Base-by-base conservation (phyloP, 257 asterid species). In the Paraleonurus japonicus region DNA sequence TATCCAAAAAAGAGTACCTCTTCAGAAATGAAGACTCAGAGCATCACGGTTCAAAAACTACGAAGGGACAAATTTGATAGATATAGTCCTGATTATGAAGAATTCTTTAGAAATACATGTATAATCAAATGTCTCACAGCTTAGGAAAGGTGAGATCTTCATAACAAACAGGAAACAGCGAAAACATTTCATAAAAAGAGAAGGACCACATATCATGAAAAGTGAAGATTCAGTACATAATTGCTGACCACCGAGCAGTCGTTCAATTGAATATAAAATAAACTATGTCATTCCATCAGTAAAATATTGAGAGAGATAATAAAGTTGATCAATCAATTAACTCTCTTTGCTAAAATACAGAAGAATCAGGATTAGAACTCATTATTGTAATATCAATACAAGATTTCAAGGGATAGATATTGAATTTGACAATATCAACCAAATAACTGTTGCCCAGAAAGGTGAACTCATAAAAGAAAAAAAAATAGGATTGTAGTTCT, bases 101-200 rank as follows among this genome's bases (percentile, higher is more conserved):
- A 65, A 24, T 41, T 53, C 5, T 28, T 28, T 62, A 23, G 28
- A 67, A 73, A 65, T 53, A 24, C 27, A 81, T 47, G 35, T 27
- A 48, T 24, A 30, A 53, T 33, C 30, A 12, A 45, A 55, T 23
- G 26, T n/a, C 54, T 20, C 53, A 45, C 58, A 33, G 54, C 67
- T 43, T 47, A 61, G 64, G 70, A 54, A 22, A 32, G 24, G 23
- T 23, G 61, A 5, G 58, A 59, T 43, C 61, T 66, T 55, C 24
- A 55, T 27, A 65, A 61, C 37, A 15, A 48, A 69, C 23, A 45
- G 35, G 17, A 35, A n/a, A n/a, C n/a, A n/a, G n/a, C n/a, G n/a
- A 30, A 55, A 16, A 28, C 33, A 23, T 48, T 32, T 28, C 63
- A 79, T 37, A 47, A 13, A 51, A n/a, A n/a, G n/a, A n/a, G 41